A percentile compares a stretch with the other conserved stretches of the same genome.
Evolutionary conservation across 495 filamentous ascomycete genomes (phyloP).

Genomic region (Beverwykella pulmonaria): DNA sequence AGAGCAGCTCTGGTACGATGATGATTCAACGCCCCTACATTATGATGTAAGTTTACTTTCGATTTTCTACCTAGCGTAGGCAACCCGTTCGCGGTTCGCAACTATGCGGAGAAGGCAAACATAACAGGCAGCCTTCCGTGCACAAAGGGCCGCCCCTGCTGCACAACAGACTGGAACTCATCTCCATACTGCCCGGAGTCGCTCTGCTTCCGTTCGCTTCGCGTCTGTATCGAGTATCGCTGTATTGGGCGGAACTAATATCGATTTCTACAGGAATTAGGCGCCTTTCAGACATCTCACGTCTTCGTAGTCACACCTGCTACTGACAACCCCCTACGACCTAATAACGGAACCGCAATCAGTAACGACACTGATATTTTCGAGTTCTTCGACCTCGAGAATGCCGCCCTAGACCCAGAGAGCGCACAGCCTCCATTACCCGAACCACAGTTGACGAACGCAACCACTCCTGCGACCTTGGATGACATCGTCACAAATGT

Average conservation of each 20-base stretch:
- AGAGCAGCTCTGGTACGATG: neutral
- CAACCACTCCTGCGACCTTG: neutral
- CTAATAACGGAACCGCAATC: neutral
- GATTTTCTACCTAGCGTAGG: neutral
- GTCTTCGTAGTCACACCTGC: neutral
- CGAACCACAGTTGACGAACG: neutral
- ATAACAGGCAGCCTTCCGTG: too few species aligned
- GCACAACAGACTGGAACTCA: neutral
- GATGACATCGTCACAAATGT: neutral
- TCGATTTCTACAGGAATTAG: neutral
- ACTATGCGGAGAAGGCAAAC: conserved; percentile 1
- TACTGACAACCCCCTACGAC: neutral
- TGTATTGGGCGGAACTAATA: too few species aligned
- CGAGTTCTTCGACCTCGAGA: conserved; percentile 9
- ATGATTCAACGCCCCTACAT: neutral
- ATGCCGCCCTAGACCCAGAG: neutral
- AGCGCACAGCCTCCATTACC: neutral
- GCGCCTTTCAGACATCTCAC: neutral
- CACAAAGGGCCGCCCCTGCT: neutral
- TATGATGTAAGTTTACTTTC: neutral
- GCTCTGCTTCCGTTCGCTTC: neutral
- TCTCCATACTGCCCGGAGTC: neutral
- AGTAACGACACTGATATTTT: neutral
- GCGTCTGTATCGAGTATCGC: neutral
- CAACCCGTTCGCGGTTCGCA: neutral